These are phyloP conservation scores for Lepraria neglecta DNA, from an alignment of 495 filamentous ascomycete species.

Conservation along the genomic window DNA sequence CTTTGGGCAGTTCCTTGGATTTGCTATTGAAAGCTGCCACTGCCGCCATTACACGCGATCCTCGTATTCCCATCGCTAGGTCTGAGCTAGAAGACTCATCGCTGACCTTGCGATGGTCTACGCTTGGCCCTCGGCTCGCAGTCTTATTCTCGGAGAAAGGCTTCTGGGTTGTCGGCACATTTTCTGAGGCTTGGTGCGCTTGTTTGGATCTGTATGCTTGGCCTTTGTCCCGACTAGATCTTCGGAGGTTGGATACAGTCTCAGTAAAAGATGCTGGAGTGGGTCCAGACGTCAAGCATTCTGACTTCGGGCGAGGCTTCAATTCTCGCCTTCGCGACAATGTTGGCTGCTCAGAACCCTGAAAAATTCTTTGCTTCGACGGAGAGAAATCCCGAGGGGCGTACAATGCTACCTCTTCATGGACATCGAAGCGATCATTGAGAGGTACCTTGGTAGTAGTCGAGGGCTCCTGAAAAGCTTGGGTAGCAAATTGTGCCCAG, in stretches of 20 bases:
- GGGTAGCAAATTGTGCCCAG: constrained; percentile 64
- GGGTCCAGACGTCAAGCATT: constrained; percentile 37
- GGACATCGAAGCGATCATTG: constrained; percentile 40
- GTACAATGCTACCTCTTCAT: constrained; percentile 57
- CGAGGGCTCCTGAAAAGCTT: constrained; percentile 39
- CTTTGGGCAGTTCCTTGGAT: constrained; percentile 31
- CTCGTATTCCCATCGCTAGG: constrained; percentile 18
- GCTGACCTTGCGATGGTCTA: not conserved
- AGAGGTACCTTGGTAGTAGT: constrained; percentile 33
- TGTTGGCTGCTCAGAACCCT: constrained; percentile 51
- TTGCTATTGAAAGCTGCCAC: constrained; percentile 55
- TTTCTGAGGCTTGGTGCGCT: constrained; percentile 31
- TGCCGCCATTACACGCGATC: constrained; percentile 58
- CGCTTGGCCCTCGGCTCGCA: not conserved
- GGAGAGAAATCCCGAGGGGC: constrained; percentile 56
- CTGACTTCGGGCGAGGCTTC: constrained; percentile 50
- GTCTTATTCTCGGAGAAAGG: not conserved
- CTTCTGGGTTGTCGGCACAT: constrained; percentile 19
- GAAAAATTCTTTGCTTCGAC: constrained; percentile 59
- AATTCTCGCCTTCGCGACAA: constrained; percentile 38
- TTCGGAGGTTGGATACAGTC: constrained; percentile 19
- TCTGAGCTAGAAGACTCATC: constrained; percentile 19
- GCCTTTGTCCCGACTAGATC: constrained; percentile 12
- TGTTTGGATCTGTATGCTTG: constrained; percentile 18
- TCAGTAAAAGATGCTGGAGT: constrained; percentile 29